A percentile compares a stretch with the other conserved stretches of the same genome.
Evolutionary conservation across 2,329 filamentous ascomycete species (phyloP).

Genomic region (Xylariaceae sp.): DNA sequence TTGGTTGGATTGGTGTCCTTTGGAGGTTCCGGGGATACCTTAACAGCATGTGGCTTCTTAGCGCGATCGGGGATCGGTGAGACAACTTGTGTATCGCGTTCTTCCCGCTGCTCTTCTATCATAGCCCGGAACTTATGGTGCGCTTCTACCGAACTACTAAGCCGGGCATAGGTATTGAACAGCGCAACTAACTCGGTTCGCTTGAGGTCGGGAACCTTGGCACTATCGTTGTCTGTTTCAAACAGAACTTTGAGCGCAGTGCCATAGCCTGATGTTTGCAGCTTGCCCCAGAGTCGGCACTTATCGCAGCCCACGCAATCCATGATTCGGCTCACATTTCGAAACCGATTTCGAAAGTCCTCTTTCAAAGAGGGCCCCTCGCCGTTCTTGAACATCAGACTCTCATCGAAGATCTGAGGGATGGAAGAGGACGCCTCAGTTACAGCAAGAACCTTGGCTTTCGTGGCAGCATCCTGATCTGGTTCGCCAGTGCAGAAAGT

Average conservation of each 20-base stretch:
- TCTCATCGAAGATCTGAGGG: constrained; percentile 89
- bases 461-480: constrained; percentile 71
- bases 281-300: constrained; percentile 94
- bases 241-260: constrained; percentile 94
- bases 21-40: constrained; percentile 20
- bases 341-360: constrained; percentile 94
- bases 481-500: constrained; percentile 88
- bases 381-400: constrained; percentile 83
- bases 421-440: constrained; percentile 63
- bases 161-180: constrained; percentile 86
- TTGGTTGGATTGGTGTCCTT: constrained; percentile 16
- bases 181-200: constrained; percentile 90
- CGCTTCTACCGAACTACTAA: constrained; percentile 73
- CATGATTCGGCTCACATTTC: constrained; percentile 95
- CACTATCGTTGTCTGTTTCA: constrained; percentile 69
- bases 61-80: constrained; percentile 34
- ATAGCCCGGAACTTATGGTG: constrained; percentile 64
- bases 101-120: constrained; percentile 34
- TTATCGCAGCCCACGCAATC: constrained; percentile 99
- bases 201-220: constrained; percentile 65
- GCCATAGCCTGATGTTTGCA: constrained; percentile 92
- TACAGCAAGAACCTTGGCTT: constrained; percentile 72
- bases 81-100: constrained; percentile 19
- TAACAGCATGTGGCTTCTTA: constrained; percentile 41
- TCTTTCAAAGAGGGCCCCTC: constrained; percentile 78